Percentiles rank a stretch among this genome's conserved stretches.
Conservation (phyloP, 2,329 filamentous ascomycete species). For the Talaromyces sp. region DNA sequence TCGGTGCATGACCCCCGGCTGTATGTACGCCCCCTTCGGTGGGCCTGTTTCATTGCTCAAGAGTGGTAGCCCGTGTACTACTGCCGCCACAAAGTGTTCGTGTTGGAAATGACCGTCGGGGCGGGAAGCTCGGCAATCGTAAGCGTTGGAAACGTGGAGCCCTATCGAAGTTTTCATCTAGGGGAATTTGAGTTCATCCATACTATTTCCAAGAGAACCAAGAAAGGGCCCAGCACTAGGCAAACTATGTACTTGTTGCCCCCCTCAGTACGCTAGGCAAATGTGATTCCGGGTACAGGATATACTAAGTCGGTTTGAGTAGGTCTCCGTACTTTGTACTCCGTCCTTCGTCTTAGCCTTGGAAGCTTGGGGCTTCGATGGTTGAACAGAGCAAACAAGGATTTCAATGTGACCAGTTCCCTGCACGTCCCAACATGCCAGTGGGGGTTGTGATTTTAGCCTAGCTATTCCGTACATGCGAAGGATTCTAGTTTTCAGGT, state of each 20-base stretch:
- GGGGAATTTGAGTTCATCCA: not conserved
- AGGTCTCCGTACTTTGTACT: not conserved
- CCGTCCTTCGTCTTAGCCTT: not conserved
- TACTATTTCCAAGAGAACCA: constrained; percentile 4
- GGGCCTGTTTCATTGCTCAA: constrained; percentile 20
- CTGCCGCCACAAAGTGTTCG: constrained; percentile 18
- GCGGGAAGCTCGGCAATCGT: constrained; percentile 29
- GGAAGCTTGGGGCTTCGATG: not conserved
- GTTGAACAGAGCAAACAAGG: constrained; percentile 4
- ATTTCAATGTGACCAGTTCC: constrained; percentile 23
- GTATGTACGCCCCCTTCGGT: constrained; percentile 11
- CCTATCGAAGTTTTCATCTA: not conserved
- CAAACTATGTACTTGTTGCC: not conserved
- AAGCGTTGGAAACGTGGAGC: constrained; percentile 23
- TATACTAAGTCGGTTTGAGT: not conserved
- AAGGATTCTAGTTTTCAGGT: not conserved
- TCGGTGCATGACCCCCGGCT: constrained; percentile 16
- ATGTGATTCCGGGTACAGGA: not conserved
- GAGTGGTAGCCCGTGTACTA: constrained; percentile 8
- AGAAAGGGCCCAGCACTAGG: not conserved
- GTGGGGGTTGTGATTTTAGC: not conserved
- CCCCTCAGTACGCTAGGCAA: not conserved
- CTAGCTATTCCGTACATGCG: not conserved
- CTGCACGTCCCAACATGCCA: not conserved
- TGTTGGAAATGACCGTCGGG: constrained; percentile 9